Evolutionary conservation across 768 basidiomycete species (phyloP).

Genomic region (Suillus paluster): DNA sequence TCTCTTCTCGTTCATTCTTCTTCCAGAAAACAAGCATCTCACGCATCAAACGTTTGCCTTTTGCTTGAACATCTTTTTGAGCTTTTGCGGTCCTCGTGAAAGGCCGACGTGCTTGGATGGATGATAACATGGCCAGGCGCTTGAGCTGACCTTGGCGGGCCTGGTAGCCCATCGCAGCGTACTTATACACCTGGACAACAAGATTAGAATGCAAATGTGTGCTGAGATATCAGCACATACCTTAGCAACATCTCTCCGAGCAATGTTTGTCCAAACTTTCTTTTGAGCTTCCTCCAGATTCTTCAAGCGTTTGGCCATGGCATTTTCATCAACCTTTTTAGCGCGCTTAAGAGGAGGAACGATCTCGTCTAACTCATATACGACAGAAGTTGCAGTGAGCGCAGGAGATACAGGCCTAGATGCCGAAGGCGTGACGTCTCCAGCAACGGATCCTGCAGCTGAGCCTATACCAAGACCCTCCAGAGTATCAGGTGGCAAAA

Average conservation of each 20-base stretch:
- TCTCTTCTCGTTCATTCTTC: constrained; percentile 96
- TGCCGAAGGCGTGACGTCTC: constrained; percentile 71
- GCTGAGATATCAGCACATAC: constrained; percentile 40
- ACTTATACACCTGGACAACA: constrained; percentile 72
- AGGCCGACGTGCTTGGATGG: constrained; percentile 78
- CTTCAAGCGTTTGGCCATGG: constrained; percentile 76
- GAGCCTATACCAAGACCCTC: constrained; percentile 54
- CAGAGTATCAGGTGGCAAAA: constrained; percentile 54
- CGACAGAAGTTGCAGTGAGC: constrained; percentile 54
- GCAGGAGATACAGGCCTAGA: constrained; percentile 77
- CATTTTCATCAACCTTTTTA: constrained; percentile 73
- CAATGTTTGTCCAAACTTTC: constrained; percentile 91
- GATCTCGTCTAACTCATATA: constrained; percentile 73
- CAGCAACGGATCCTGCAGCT: constrained; percentile 52
- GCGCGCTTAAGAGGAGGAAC: constrained; percentile 76
- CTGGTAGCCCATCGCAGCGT: constrained; percentile 67
- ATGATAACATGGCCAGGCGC: constrained; percentile 74
- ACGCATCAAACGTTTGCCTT: constrained; percentile 87
- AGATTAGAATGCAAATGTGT: constrained; percentile 13
- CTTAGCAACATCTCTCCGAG: constrained; percentile 82
- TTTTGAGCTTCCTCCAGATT: constrained; percentile 82
- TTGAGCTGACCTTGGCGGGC: constrained; percentile 72
- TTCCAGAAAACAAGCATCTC: constrained; percentile 99
- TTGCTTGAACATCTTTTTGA: constrained; percentile 81
- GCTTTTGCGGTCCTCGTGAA: constrained; percentile 76